phyloP scores from a whole-genome alignment of 352 stramenopile species.

The Peronospora belbahrii region DNA sequence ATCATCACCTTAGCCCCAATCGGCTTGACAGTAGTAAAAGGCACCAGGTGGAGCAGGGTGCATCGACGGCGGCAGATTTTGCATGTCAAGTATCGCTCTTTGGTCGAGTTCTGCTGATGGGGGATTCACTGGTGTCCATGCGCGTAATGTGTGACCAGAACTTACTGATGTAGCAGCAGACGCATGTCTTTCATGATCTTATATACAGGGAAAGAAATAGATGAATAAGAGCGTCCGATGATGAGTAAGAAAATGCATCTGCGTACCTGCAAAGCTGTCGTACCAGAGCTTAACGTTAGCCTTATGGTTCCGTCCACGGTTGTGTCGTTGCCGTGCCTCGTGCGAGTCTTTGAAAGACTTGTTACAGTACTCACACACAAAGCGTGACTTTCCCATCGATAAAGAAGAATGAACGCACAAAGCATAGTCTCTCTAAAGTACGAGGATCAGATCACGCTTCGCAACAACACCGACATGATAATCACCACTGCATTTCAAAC shows the following conservation, averaged over 20 bases:
- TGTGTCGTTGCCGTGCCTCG: conserved; percentile 58
- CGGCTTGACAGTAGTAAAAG: conserved; percentile 36
- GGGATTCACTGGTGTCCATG: conserved; percentile 6
- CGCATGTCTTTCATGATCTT: conserved; percentile 38
- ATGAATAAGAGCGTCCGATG: background rate
- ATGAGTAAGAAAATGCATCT: background rate
- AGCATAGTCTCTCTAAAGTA: conserved; percentile 24
- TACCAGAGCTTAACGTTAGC: conserved; percentile 83
- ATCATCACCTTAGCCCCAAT: conserved; percentile 76
- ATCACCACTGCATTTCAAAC: background rate
- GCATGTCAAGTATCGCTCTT: conserved; percentile 1
- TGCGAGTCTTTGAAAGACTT: conserved; percentile 76
- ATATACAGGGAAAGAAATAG: conserved; percentile 1
- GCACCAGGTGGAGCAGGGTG: conserved; percentile 42
- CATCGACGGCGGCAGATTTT: conserved; percentile 66
- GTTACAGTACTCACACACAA: conserved; percentile 73
- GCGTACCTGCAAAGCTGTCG: conserved; percentile 61
- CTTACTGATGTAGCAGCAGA: background rate
- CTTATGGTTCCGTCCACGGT: conserved; percentile 62
- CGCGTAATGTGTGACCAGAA: background rate
- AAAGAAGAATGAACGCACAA: background rate
- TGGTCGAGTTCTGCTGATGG: background rate
- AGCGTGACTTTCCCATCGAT: conserved; percentile 47
- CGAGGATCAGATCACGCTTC: conserved; percentile 12
- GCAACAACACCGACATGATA: conserved; percentile 4